Base-by-base conservation (phyloP, 768 basidiomycete genomes). In the Phlebiopsis gigantea region DNA sequence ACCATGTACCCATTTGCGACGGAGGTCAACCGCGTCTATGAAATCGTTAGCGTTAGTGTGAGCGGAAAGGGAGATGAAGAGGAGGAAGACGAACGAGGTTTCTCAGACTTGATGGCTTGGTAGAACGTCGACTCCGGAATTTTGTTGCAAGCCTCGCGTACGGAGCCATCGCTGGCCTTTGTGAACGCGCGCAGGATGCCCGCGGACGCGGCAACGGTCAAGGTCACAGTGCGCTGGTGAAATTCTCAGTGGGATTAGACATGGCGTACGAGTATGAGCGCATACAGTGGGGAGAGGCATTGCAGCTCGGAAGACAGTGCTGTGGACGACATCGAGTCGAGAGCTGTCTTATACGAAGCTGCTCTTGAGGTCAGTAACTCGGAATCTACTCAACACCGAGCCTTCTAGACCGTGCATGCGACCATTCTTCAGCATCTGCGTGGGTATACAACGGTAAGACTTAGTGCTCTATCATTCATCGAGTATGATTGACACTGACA, bases 141-240 rank as follows among this genome's bases (percentile, higher is more conserved):
- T 14, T 53, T 26, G 41, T 53, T 53, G 52, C 52, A 53, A 6
- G 21, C 19, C 26, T 53, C 52, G 7, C 52, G 52, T 5, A 53
- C 52, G 41, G 17, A n/a, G 12, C 52, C 52, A 22, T 53, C 52
- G 17, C 19, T 34, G 9, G 52, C 43, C 39, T 39, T 53, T 15
- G 52, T 39, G 19, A 39, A 53, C 30, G 39, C 34, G 24, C 52
- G 52, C 9, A 53, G 22, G n/a, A 30, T 39, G 52, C 52, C 34
- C 1, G 31, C 3, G 41, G 17, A 22, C 9, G 22, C 17, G 7
- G 52, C 52, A 19, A 39, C 52, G 24, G 34, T 43, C 4, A 53
- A n/a, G 4, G 52, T 43, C 10, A 34, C 25, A n/a, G 34, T 53
- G n/a, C 52, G 31, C 52, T 53, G 22, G 3, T 6, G 6, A 1